A percentile compares a stretch with the other conserved stretches of the same genome.
These are phyloP conservation scores for Russula virescens DNA, from an alignment of 768 basidiomycete genomes.

Conservation along the genomic window DNA sequence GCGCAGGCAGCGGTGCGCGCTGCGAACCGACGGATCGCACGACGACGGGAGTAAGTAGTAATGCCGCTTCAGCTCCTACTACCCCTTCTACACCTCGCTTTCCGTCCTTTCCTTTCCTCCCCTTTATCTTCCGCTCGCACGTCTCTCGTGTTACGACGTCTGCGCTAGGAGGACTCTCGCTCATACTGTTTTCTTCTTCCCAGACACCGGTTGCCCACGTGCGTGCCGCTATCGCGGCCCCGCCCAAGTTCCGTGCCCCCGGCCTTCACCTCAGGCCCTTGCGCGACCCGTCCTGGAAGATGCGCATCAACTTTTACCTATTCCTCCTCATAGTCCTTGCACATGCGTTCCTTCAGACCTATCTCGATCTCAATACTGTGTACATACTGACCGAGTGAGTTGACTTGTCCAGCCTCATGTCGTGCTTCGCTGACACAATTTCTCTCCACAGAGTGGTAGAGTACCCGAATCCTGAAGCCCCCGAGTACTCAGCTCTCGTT, in stretches of 20 bases:
- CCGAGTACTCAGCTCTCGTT: conserved; percentile 63
- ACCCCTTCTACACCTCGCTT: neutral
- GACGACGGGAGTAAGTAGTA: conserved; percentile 38
- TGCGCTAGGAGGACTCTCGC: conserved; percentile 32
- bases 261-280: conserved; percentile 65
- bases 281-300: conserved; percentile 49
- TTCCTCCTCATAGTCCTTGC: conserved; percentile 68
- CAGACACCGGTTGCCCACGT: conserved; percentile 29
- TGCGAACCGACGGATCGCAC: conserved; percentile 45
- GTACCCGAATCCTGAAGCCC: conserved; percentile 63
- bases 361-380: conserved; percentile 85
- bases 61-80: conserved; percentile 14
- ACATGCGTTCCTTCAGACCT: conserved; percentile 71
- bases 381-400: conserved; percentile 82
- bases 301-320: conserved; percentile 59
- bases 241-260: conserved; percentile 61
- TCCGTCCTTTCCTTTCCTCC: neutral
- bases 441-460: conserved; percentile 55
- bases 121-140: conserved; percentile 35
- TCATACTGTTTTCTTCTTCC: conserved; percentile 43
- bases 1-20: conserved; percentile 24
- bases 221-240: conserved; percentile 27
- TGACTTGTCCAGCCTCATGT: neutral
- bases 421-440: conserved; percentile 7
- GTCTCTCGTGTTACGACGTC: conserved; percentile 51